Percentiles rank a stretch among this genome's conserved stretches.
Evolutionary conservation across 139 green algal genomes (phyloP).

Genomic region (Picochlorum sp.): DNA sequence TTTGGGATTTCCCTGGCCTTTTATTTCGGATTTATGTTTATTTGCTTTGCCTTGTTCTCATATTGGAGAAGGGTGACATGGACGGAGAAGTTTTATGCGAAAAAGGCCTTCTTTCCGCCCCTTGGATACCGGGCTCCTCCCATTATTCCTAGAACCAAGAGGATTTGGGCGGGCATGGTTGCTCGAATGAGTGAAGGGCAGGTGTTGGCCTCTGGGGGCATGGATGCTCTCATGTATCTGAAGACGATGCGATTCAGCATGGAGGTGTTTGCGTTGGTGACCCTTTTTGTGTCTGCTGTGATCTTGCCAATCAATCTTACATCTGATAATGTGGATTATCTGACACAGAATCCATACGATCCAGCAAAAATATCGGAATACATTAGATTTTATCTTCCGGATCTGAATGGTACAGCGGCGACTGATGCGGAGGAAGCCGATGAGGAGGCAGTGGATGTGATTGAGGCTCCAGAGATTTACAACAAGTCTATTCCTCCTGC

Average conservation of each 20-base stretch:
- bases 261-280: not conserved
- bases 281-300: not conserved
- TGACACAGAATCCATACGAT: not conserved
- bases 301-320: slow-evolving; percentile 10
- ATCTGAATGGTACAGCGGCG: not conserved
- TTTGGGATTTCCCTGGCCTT: slow-evolving; percentile 8
- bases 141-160: not conserved
- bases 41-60: not conserved
- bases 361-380: not conserved
- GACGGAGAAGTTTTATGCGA: not conserved
- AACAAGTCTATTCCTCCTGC: slow-evolving; percentile 20
- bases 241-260: not conserved
- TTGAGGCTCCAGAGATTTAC: slow-evolving; percentile 24
- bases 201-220: not conserved
- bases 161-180: not conserved
- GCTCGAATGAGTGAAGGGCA: not conserved
- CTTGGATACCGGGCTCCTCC: not conserved
- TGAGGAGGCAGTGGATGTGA: not conserved
- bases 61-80: not conserved
- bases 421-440: not conserved
- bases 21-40: not conserved
- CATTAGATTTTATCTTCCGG: not conserved
- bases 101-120: not conserved
- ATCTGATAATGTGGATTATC: not conserved
- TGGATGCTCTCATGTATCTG: slow-evolving; percentile 6